These are phyloP conservation scores for Moesziomyces aphidis DNA, from an alignment of 1,284 basidiomycete genomes.

Conservation along the genomic window DNA sequence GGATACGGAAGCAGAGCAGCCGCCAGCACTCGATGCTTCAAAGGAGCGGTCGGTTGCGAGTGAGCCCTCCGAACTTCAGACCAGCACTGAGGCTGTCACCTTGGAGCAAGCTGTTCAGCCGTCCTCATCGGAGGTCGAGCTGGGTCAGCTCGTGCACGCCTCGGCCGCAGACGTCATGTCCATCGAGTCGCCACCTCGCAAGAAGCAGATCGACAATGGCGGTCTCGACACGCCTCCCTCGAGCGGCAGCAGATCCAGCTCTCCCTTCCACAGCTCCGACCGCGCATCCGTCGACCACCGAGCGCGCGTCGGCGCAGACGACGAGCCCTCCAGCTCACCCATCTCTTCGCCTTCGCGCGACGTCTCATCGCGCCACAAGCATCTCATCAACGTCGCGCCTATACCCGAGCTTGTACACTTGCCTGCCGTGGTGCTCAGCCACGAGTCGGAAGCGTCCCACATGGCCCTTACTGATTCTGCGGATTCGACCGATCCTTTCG, in stretches of 20 bases:
- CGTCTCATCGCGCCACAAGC: constrained; percentile 24
- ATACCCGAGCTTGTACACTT: constrained; percentile 16
- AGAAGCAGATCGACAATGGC: constrained; percentile 31
- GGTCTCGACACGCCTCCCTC: constrained; percentile 51
- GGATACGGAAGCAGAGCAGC: background rate
- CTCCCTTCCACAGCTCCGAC: constrained; percentile 35
- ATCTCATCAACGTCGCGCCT: constrained; percentile 5
- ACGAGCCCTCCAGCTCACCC: constrained; percentile 51
- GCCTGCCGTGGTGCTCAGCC: background rate
- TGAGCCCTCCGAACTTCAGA: background rate
- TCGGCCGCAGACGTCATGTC: constrained; percentile 10
- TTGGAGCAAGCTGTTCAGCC: background rate
- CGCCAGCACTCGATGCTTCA: background rate
- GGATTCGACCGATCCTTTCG: background rate
- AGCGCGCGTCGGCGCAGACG: constrained; percentile 11
- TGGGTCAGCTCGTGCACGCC: background rate
- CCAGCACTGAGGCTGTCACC: background rate
- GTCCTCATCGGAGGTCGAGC: background rate
- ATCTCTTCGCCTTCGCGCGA: constrained; percentile 48
- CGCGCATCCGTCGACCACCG: constrained; percentile 16
- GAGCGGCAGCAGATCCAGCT: constrained; percentile 41
- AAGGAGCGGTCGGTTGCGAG: background rate
- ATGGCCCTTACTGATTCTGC: background rate
- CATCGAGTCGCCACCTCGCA: constrained; percentile 46
- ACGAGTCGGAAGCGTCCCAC: background rate